Evolutionary conservation across 805 yeast species (phyloP), one percentile per base, ranked within the genome.

Genomic region (Scheffersomyces lignosus): DNA sequence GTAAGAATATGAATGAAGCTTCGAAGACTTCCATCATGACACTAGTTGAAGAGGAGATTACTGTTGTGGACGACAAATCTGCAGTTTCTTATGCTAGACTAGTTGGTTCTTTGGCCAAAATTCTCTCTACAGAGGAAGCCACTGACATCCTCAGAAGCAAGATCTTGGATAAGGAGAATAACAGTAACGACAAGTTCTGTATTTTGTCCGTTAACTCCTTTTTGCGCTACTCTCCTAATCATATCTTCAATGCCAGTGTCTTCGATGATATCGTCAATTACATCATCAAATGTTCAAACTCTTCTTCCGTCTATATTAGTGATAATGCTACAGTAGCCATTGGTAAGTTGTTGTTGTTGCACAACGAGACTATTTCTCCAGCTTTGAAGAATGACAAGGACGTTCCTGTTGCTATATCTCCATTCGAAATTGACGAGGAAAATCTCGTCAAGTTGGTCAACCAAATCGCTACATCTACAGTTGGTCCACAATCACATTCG

Each of bases 241-340:
- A 80, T 46, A 71, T 85, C 18, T 76, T 80, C 51, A 61, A 69
- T 15, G 63, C 75, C 8, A 82, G 78, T 0, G 54, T 83, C 29
- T 47, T 73, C 17, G 62, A 62, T 3, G 78, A 77, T 3, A 66
- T 83, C 34, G 73, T 73, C 22, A 56, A 62, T 1, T 80, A 74
- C 44, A 61, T 85, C 25, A 48, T 71, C 14, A 56, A 52, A 8
- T 75, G 81, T 18, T 52, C 70, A 20, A 52, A 65, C 12, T 65
- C 78, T 1, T 48, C 61, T 3, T 55, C 62, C 18, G 67, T 77
- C 2, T 77, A 80, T 51, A 71, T 86, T 37, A 73, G 83, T 45
- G 96, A 87, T 47, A 83, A 85, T 51, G 84, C 89, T 16, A 73
- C 83, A 4, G 62, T 82, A 38, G 96, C 96, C 2, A 72, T 83